Percentiles rank a stretch among this genome's conserved stretches.
phyloP scores from a whole-genome alignment of 768 basidiomycete species.

The Auricularia cornea region DNA sequence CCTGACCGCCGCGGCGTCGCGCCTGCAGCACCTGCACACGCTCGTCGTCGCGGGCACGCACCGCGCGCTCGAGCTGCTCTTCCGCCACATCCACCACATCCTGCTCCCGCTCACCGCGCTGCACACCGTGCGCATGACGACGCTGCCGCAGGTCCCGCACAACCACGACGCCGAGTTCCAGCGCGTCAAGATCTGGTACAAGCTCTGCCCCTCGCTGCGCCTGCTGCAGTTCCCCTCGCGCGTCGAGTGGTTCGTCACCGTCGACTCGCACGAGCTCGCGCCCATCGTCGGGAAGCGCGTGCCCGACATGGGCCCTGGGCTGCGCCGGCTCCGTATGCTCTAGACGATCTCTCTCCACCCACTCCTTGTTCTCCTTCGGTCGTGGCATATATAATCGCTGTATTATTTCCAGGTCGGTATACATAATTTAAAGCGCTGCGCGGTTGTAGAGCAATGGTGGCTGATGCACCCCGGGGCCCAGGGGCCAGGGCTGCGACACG shows the following conservation, averaged over 20 bases:
- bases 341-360: background rate
- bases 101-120: background rate
- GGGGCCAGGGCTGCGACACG: too few relatives aligned
- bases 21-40: background rate
- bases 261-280: background rate
- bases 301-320: background rate
- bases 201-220: background rate
- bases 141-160: background rate
- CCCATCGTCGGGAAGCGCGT: background rate
- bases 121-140: conserved; percentile 1
- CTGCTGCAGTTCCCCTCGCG: background rate
- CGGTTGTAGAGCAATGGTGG: too few relatives aligned
- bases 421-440: too few relatives aligned
- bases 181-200: conserved; percentile 1
- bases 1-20: background rate
- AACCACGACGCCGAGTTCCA: background rate
- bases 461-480: too few relatives aligned
- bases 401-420: too few relatives aligned
- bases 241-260: conserved; percentile 1
- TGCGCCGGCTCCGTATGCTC: background rate
- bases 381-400: too few relatives aligned
- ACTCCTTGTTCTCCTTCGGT: too few relatives aligned
- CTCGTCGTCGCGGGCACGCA: background rate
- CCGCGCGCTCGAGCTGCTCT: background rate
- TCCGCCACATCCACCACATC: conserved; percentile 2